Conservation (phyloP, 495 filamentous ascomycete genomes). For the Daldinia vernicosa region DNA sequence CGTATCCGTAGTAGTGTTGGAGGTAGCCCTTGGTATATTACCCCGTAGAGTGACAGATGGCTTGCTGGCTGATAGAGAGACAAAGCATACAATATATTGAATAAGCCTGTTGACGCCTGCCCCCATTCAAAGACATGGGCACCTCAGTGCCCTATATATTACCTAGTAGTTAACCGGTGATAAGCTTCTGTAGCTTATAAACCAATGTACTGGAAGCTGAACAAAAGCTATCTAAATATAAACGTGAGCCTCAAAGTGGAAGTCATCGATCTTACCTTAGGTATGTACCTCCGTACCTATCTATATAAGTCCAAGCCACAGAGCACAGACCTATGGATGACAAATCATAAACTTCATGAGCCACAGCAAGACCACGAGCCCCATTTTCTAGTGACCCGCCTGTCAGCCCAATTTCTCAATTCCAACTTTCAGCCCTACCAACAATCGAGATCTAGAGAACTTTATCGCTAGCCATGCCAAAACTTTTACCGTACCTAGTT, state of each 20-base stretch:
- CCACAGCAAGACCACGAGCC: neutral
- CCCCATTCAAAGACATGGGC: too few species aligned
- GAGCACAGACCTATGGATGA: too few species aligned
- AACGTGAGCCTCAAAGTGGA: neutral
- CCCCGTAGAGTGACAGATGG: too few species aligned
- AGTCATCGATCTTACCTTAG: neutral
- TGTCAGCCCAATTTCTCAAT: conserved; percentile 1
- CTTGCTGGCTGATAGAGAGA: too few species aligned
- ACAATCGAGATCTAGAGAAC: conserved; percentile 29
- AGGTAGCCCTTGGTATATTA: too few species aligned
- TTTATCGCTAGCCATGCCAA: conserved; percentile 19
- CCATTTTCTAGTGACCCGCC: neutral
- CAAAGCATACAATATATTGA: too few species aligned
- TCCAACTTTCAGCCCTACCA: conserved; percentile 33
- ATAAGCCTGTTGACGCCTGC: too few species aligned
- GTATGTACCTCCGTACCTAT: too few species aligned
- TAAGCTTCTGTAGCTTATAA: neutral
- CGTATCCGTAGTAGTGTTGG: neutral
- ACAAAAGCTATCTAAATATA: neutral
- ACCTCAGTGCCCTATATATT: too few species aligned
- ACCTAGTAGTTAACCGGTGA: too few species aligned
- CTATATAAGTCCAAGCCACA: conserved; percentile 8
- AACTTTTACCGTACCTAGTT: conserved; percentile 17
- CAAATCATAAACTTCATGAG: neutral
- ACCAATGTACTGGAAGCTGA: neutral